Evolutionary conservation across 495 filamentous ascomycete genomes (phyloP), one percentile per base, ranked within the genome.

Genomic region (Podospora fimiseda): DNA sequence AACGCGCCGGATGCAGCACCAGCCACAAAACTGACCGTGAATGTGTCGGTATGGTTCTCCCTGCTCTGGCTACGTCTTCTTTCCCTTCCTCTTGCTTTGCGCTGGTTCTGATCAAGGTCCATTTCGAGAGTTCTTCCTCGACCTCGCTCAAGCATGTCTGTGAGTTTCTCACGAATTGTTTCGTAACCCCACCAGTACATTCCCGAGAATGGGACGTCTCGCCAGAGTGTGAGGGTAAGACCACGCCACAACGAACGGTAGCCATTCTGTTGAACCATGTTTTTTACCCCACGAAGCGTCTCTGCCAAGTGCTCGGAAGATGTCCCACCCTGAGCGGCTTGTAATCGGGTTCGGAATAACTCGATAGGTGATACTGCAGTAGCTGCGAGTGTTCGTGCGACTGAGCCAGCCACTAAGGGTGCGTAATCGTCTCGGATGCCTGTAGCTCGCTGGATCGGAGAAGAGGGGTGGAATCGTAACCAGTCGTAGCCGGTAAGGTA

Each of bases 401-500:
- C 63, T 3, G 84, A 75, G 2, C 94, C 93, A 15, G 89, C 91
- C 9, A 88, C 73, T 2, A 97, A 76, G 1, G 93, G 90, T 2
- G 86, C 82, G 65, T 87, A 91, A 9, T 76, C 75, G 52, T 89
- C 86, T 9, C 76, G 70, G 3, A 89, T 14, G 44, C 23, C 61
- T 21, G 73, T 46, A 24, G 27, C 27, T 11, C 71, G 73, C 43
- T 76, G 74, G 54, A 96, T 77, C 0, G 88, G 90, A 49, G 85
- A 90, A 36, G 68, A 66, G 1, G 75, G 71, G 61, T 86, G 86
- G 19, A 72, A 83, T 13, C 93, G 85, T 53, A 98, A 70, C 83
- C 88, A 93, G 61, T 98, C 93, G 66, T 98, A 98, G n/a, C 92
- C 93, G 27, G 93, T 92, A 60, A 96, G 96, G 70, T 98, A 98